These are phyloP conservation scores for Aspergillus latus DNA, from an alignment of 2,329 filamentous ascomycete species.

Conservation along the genomic window DNA sequence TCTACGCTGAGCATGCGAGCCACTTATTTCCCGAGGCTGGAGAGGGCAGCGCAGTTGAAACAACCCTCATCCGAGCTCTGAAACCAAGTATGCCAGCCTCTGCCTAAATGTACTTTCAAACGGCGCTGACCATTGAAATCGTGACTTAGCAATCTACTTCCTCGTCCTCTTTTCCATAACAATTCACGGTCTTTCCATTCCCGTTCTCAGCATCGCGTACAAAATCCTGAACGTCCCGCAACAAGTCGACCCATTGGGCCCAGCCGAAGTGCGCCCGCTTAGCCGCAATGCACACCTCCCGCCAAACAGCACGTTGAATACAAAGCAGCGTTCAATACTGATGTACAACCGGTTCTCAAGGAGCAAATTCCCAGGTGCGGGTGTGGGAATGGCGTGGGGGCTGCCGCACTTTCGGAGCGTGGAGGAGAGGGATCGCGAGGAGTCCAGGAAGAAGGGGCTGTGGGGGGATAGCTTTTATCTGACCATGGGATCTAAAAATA, in stretches of 20 bases:
- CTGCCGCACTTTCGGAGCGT: neutral
- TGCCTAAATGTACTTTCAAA: neutral
- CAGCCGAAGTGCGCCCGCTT: slow-evolving; percentile 32
- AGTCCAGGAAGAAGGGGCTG: slow-evolving; percentile 43
- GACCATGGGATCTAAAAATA: no score
- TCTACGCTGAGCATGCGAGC: slow-evolving; percentile 48
- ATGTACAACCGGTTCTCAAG: slow-evolving; percentile 38
- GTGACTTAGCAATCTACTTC: slow-evolving; percentile 43
- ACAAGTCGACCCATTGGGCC: slow-evolving; percentile 30
- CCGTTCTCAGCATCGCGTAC: slow-evolving; percentile 35
- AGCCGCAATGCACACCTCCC: slow-evolving; percentile 36
- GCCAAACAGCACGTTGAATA: slow-evolving; percentile 33
- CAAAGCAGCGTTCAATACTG: slow-evolving; percentile 29
- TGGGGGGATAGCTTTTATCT: slow-evolving; percentile 50
- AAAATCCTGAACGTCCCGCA: slow-evolving; percentile 27
- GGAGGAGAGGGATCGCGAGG: no score
- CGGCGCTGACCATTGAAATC: no score
- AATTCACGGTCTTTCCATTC: slow-evolving; percentile 41
- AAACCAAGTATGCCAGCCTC: slow-evolving; percentile 30
- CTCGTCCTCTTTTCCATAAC: slow-evolving; percentile 45
- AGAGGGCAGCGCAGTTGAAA: slow-evolving; percentile 41
- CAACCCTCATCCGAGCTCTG: slow-evolving; percentile 41
- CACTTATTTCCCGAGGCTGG: slow-evolving; percentile 45
- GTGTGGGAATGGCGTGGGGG: neutral
- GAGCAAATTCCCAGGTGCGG: neutral